Base-by-base conservation (phyloP, 352 stramenopile genomes). In the Pythium scleroteichum region DNA sequence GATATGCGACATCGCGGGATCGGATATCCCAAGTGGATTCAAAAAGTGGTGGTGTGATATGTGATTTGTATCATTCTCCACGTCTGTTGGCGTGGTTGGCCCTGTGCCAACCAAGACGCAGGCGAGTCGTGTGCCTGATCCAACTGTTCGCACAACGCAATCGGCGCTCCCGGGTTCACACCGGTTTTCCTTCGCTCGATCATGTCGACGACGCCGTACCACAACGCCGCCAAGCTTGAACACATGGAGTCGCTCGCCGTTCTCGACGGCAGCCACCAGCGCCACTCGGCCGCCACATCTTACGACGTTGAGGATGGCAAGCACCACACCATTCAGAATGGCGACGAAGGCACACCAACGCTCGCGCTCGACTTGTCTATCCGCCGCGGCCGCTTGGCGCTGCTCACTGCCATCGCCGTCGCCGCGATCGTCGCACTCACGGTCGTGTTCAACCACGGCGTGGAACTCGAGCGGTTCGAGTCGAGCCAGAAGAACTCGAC, bases 401-500 rank as follows among this genome's bases (percentile, higher is more conserved):
- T 14, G 3, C 53, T 66, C 41, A 46, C 27, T 2, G 50, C n/a
- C 3, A 6, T 40, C 20, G 54, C 52, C 29, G 20, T 59, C 22
- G 17, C 44, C 2, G 23, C 53, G 22, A 49, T 56, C 22, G 49
- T 56, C 35, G 49, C n/a, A 13, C 49, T 56, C 32, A 56, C 49
- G 20, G 6, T 56, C 2, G 42, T 45, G 2, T 58, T 47, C 23
- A 35, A 22, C 10, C 22, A 52, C 17, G 62, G 64, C 10, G 40
- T 72, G 6, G 33, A 38, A 35, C 29, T 72, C 48, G 24, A 20
- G 33, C 47, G 32, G 0, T 72, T 68, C 41, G 27, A 39, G 0
- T 17, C 26, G 14, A 47, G 20, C 5, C 17, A 23, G 20, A 60
- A 62, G 35, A 48, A 58, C 41, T 7, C 46, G 17, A 44, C 46